Evolutionary conservation across 805 yeast genomes (phyloP).

Genomic region (Priceomyces haplophilus): DNA sequence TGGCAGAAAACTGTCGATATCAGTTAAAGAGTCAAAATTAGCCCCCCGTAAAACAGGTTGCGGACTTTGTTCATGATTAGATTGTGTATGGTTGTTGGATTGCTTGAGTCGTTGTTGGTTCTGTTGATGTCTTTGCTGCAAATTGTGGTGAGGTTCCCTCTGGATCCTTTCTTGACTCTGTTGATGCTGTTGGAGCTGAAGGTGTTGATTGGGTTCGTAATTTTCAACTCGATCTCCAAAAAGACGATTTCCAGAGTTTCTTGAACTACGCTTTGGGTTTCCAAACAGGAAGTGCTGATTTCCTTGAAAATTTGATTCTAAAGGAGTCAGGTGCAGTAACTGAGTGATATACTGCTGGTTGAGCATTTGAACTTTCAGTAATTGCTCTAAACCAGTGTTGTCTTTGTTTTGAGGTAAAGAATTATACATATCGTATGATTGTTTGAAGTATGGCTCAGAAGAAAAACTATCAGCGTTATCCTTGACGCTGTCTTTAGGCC

Average conservation of each 20-base stretch:
- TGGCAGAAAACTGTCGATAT: not conserved
- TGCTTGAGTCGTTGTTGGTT: not conserved
- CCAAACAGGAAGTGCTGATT: slow-evolving; percentile 4
- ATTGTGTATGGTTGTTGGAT: not conserved
- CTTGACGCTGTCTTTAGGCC: not conserved
- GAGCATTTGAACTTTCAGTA: slow-evolving; percentile 35
- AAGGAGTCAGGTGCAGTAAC: slow-evolving; percentile 1
- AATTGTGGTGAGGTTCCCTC: not conserved
- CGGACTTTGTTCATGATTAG: not conserved
- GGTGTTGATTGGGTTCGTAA: not conserved
- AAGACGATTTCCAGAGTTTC: not conserved
- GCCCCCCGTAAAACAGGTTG: not conserved
- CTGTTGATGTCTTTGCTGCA: no score
- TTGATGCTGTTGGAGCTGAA: not conserved
- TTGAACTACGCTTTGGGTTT: not conserved
- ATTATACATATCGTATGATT: slow-evolving; percentile 40
- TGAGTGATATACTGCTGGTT: slow-evolving; percentile 18
- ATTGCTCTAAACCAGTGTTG: slow-evolving; percentile 30
- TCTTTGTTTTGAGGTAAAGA: slow-evolving; percentile 39
- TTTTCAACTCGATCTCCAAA: not conserved
- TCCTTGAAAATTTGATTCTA: slow-evolving; percentile 2
- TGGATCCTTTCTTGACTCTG: not conserved
- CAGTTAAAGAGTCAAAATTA: not conserved
- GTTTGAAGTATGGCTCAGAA: slow-evolving; percentile 44
- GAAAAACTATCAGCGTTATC: not conserved